Evolutionary conservation across 345 rosid genomes (phyloP), one percentile per base, ranked within the genome.

Genomic region (Sisymbrium altissimum): DNA sequence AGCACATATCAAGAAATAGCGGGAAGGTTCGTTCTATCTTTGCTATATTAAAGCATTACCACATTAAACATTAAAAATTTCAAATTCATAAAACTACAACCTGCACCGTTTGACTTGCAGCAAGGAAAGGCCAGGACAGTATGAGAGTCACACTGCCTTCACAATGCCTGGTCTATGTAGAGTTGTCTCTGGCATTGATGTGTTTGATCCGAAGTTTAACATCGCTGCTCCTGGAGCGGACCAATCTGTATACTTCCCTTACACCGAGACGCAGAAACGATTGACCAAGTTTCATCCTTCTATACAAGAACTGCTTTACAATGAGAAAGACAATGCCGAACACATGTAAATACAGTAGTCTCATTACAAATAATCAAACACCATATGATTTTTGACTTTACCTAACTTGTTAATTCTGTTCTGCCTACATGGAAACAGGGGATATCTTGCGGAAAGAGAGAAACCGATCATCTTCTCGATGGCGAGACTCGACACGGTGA

Each of bases 1-100:
- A 95, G 99, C 82, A 92, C 96, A 9, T 95, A 90, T 73, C 98
- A 95, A 74, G 98, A 95, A 83, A 95, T 95, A 32, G 96, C 97
- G 5, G 99, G 99, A 82, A 95, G 94, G 98, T 86, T 50, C 13
- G 83, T 70, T n/a, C n/a, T 29, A 32, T 40, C 15, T 4, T 18
- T 7, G 49, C 29, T 12, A 59, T 18, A 29, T 9, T 30, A 29
- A 25, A 27, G 15, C 50, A 43, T 39, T 40, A 13, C 15, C 25
- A 40, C 6, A 40, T 50, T 46, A 65, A 14, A 36, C 29, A 72
- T 35, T n/a, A 68, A 50, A n/a, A 48, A n/a, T n/a, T 43, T 12
- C 41, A 49, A 60, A 61, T 29, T 41, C 19, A 14, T 32, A 19
- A 19, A 29, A 21, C 68, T 23, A 19, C 7, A 60, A 30, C 39